Conservation (phyloP, 2,329 filamentous ascomycete genomes). For the Chaetomiaceae sp. region DNA sequence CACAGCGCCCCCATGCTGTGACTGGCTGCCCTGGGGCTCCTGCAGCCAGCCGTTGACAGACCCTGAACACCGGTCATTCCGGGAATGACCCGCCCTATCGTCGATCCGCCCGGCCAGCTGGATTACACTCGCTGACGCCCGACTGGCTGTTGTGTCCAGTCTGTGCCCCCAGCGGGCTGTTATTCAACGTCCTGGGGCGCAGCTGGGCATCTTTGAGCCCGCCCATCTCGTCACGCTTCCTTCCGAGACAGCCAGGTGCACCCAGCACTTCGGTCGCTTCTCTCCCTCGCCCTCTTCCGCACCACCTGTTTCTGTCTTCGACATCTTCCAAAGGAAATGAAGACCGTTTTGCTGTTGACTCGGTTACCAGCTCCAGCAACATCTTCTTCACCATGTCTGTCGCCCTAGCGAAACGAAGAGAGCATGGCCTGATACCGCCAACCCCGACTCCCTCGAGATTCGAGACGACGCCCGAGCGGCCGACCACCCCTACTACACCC, state of each 20-base stretch:
- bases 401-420: constrained; percentile 29
- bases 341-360: constrained; percentile 22
- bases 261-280: constrained; percentile 12
- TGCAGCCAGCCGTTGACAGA: neutral
- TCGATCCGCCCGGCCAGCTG: constrained; percentile 17
- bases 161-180: neutral
- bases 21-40: constrained; percentile 9
- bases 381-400: constrained; percentile 23
- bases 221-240: constrained; percentile 38
- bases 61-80: constrained; percentile 12
- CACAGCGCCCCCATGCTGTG: constrained; percentile 8
- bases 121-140: neutral
- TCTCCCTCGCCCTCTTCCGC: constrained; percentile 20
- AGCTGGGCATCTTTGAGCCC: constrained; percentile 35
- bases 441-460: constrained; percentile 27
- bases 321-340: constrained; percentile 30
- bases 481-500: constrained; percentile 44
- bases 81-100: constrained; percentile 24
- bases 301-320: constrained; percentile 8
- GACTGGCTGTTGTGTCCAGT: neutral
- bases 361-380: constrained; percentile 21
- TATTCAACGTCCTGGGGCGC: neutral
- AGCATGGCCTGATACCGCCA: constrained; percentile 25
- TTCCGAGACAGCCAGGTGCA: constrained; percentile 28
- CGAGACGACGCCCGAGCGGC: constrained; percentile 33